Conservation (phyloP, 2,329 filamentous ascomycete species). For the Trichoderma pleuroti region DNA sequence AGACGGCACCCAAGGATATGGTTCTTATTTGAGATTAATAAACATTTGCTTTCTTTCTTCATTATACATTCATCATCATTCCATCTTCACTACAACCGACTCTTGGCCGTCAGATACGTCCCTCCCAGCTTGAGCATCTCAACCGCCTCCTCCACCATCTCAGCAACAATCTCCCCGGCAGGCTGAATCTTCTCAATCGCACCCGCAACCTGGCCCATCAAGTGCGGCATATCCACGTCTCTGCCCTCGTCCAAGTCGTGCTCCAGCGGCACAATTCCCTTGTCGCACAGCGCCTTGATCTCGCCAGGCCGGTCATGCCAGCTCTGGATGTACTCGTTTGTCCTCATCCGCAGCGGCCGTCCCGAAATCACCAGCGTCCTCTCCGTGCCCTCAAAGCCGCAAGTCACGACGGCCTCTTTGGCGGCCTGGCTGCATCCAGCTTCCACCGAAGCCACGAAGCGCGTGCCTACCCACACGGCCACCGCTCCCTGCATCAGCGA, state of each 20-base stretch:
- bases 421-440: slow-evolving; percentile 77
- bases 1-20: background rate
- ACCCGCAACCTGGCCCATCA: slow-evolving; percentile 93
- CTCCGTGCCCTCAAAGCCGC: slow-evolving; percentile 73
- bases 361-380: slow-evolving; percentile 80
- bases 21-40: background rate
- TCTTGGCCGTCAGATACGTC: slow-evolving; percentile 52
- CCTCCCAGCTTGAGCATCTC: slow-evolving; percentile 61
- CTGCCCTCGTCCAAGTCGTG: slow-evolving; percentile 78
- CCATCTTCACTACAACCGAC: slow-evolving; percentile 38
- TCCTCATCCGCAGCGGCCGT: slow-evolving; percentile 72
- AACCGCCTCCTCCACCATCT: slow-evolving; percentile 80
- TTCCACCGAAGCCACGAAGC: slow-evolving; percentile 81
- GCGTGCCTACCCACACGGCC: slow-evolving; percentile 91
- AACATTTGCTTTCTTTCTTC: background rate
- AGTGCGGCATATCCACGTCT: slow-evolving; percentile 78
- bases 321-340: slow-evolving; percentile 76
- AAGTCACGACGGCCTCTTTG: slow-evolving; percentile 79
- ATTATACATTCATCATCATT: background rate
- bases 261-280: slow-evolving; percentile 76
- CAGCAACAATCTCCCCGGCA: slow-evolving; percentile 77
- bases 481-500: slow-evolving; percentile 83
- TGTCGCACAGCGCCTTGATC: slow-evolving; percentile 70
- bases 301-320: slow-evolving; percentile 77
- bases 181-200: slow-evolving; percentile 74